Evolutionary conservation across 345 rosid species (phyloP), one percentile per base, ranked within the genome.

Genomic region (Eucalyptus lansdowneana): DNA sequence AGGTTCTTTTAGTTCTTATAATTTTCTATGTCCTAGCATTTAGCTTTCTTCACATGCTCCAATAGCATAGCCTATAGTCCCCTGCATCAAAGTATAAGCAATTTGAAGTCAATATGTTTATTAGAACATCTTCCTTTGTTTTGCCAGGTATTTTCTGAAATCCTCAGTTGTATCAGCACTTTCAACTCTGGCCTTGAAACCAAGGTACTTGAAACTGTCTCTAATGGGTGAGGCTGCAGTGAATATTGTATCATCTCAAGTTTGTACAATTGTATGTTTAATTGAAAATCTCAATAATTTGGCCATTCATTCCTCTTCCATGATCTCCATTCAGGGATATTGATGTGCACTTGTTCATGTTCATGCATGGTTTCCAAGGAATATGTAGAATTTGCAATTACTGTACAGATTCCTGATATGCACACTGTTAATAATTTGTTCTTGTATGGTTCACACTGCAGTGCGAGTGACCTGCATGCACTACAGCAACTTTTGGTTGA

Each of bases 401-500:
- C n/a, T 4, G 7, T 40, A 40, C 65, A 21, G 50, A 14, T 80
- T 44, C 54, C 24, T 27, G 22, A 27, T 13, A n/a, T 29, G 51
- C 31, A 31, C 50, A 27, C 60, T 34, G 54, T 29, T 14, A 24
- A n/a, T 19, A 34, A 53, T 51, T 88, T n/a, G 45, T 25, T 87
- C 53, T 47, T 87, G 65, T 62, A 34, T 56, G 83, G 45, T 90
- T 67, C 87, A 67, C 69, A 60, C 87, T 92, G 92, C 94, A 96
- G 98, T 92, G 88, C 91, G 37, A 80, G 93, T 88, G 97, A 96
- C 94, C 92, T 97, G 14, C 93, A 91, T 27, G 92, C 94, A 24
- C 94, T 97, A 25, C 96, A 94, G 86, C 95, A 91, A 89, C 95
- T 97, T 27, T 89, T 97, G 93, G 92, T 94, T 86, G 99, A 97